Conservation (phyloP, 1,284 basidiomycete species). For the Rhodotorula sp. region DNA sequence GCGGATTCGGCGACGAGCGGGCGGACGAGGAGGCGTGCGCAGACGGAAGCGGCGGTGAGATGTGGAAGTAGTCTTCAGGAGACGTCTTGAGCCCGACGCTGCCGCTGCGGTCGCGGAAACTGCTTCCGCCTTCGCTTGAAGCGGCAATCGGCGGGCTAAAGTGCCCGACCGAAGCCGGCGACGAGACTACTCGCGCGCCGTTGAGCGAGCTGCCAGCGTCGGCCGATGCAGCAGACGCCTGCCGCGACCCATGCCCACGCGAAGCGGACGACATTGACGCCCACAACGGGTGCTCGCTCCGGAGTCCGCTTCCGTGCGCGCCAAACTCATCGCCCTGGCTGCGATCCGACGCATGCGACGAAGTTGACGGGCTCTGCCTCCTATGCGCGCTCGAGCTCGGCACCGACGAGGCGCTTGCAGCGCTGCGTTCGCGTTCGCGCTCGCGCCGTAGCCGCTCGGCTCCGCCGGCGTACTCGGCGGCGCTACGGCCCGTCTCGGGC, state of each 20-base stretch:
- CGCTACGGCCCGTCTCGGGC: conserved; percentile 2
- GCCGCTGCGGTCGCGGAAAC: neutral
- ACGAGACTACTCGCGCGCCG: neutral
- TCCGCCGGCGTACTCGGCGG: conserved; percentile 26
- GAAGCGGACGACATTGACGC: neutral
- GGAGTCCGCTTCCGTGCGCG: neutral
- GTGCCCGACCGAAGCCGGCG: conserved; percentile 1
- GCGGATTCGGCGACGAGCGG: conserved; percentile 1
- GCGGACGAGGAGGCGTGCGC: neutral
- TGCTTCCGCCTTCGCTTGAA: neutral
- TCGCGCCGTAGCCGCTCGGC: conserved; percentile 20
- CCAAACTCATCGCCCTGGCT: conserved; percentile 28
- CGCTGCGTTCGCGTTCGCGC: conserved; percentile 8
- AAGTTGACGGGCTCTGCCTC: neutral
- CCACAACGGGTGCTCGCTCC: neutral
- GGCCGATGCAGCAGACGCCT: conserved; percentile 3
- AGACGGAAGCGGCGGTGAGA: neutral
- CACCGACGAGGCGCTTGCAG: neutral
- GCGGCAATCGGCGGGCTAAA: conserved; percentile 16
- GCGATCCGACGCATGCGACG: neutral
- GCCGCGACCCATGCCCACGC: conserved; percentile 13
- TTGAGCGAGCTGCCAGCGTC: neutral
- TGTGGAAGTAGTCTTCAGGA: conserved; percentile 25
- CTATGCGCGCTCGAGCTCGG: neutral
- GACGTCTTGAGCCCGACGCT: neutral